Base-by-base conservation (phyloP, 1,284 basidiomycete genomes). In the Sporisorium exsertum region DNA sequence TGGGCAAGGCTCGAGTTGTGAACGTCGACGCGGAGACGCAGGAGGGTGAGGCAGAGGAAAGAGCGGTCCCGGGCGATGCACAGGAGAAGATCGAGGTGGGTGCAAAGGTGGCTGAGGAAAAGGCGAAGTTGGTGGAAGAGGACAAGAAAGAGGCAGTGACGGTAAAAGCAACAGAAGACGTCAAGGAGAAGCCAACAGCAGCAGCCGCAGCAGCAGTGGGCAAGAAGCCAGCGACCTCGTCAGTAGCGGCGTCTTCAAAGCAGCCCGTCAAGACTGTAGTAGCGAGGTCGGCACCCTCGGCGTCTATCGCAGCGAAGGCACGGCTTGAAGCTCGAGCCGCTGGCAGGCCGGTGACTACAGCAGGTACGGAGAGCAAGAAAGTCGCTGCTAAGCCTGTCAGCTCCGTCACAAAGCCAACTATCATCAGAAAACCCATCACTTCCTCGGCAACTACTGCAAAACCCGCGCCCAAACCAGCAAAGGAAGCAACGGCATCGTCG, bases 291-390 rank as follows among this genome's bases (percentile, higher is more conserved):
- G 47, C 62, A 6, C 37, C 62, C 12, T 58, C 64, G 18, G 58
- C 67, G n/a, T 57, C 60, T n/a, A 40, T 63, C 1, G 58, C 66
- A n/a, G 66, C 66, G 2, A 69, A 69, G 27, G 56, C 56, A n/a
- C 49, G 66, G 15, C 46, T 69, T 13, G 56, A 63, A 54, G 60
- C 60, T 32, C 49, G 37, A 35, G 42, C 50, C 10, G 49, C 58
- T 16, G 22, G 33, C 18, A 27, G 29, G 22, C 32, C 56, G 22
- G 40, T 33, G 12, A 15, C 26, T 16, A 20, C 50, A 26, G 27
- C 33, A 18, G 13, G 27, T 6, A 43, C 24, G 3, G 51, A 35
- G 3, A 54, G 33, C 40, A 58, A 27, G 18, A 64, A 52, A 18
- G 18, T 33, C 24, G 29, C 27, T 5, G 2, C 50, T 2, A 58